Evolutionary conservation across 2,329 filamentous ascomycete genomes (phyloP), one percentile per base, ranked within the genome.

Genomic region (Arthrobotrys musiformis): DNA sequence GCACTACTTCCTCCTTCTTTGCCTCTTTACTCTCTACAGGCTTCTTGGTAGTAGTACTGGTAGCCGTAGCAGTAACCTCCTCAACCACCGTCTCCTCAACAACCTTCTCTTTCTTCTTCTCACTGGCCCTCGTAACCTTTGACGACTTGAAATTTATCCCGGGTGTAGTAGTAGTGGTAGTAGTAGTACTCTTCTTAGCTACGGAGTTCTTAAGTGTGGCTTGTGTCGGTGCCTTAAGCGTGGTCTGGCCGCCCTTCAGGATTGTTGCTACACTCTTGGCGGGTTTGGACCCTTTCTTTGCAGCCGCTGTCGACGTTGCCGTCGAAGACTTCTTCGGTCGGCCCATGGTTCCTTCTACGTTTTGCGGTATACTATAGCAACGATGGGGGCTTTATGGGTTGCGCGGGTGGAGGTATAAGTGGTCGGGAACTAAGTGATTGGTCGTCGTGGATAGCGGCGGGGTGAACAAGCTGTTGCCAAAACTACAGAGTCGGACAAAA

Each of bases 281-380:
- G 13, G 30, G 3, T 33, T 40, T 40, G 7, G 30, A 17, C 17
- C 17, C 54, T 15, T 50, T 61, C 42, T 73, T 73, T 19, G 50
- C 22, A 5, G 48, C 44, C 5, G 69, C 7, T 2, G 35, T 48
- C 0, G 64, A 42, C 1, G 69, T 13, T 2, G 35, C 58, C 0
- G 64, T 52, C 1, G 72, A 40, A 58, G 72, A 70, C 50, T 62
- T 69, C 60, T 76, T 76, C 52, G 72, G 72, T 50, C 72, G 52
- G n/a, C 35, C 54, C 72, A 76, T 76, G 9, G 24, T 44, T 73
- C 17, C n/a, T 22, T 19, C 40, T 15, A 44, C n/a, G 7, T 40
- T n/a, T 3, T 11, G 7, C 13, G 13, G 8, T 67, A 15, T 22
- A 24, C 46, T 42, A 35, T 60, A 42, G 58, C n/a, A 72, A 58